Conservation (phyloP, 352 stramenopile species). For the Phytophthora pisi region DNA sequence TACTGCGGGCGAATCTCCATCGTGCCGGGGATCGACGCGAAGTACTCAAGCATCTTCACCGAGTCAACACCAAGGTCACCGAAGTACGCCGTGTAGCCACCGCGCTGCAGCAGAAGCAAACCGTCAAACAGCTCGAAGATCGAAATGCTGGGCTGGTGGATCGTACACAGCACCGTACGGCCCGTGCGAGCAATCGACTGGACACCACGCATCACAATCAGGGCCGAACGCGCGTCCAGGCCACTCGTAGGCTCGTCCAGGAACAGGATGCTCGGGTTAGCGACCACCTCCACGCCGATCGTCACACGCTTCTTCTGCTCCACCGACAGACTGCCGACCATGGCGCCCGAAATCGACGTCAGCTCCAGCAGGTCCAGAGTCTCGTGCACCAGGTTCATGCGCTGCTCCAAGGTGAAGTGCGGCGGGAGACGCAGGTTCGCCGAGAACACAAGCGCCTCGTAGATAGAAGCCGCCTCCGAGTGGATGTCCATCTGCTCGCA, state of each 20-base stretch:
- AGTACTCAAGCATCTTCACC: constrained; percentile 86
- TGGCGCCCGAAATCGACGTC: constrained; percentile 21
- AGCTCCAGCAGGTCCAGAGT: constrained; percentile 52
- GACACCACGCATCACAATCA: constrained; percentile 87
- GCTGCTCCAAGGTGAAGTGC: constrained; percentile 24
- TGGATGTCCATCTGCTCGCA: constrained; percentile 93
- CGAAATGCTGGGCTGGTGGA: constrained; percentile 65
- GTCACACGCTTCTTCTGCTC: constrained; percentile 93
- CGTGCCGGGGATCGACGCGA: constrained; percentile 74
- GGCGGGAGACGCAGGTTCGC: constrained; percentile 82
- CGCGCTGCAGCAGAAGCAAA: constrained; percentile 79
- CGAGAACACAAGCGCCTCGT: constrained; percentile 92
- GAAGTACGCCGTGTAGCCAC: constrained; percentile 75
- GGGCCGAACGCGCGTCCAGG: constrained; percentile 83
- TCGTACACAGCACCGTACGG: constrained; percentile 77
- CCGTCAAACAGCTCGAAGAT: constrained; percentile 94
- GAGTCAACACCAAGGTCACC: constrained; percentile 82
- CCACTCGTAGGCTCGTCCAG: constrained; percentile 91
- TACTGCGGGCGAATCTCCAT: constrained; percentile 9
- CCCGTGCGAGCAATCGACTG: constrained; percentile 81
- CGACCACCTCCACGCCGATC: constrained; percentile 91
- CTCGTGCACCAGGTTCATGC: constrained; percentile 37
- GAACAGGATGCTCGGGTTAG: constrained; percentile 93
- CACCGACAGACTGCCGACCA: constrained; percentile 65
- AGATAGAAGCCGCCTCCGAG: constrained; percentile 80